Percentiles rank a stretch among this genome's conserved stretches.
Conservation (phyloP, 768 basidiomycete genomes). For the Mycena maculata region DNA sequence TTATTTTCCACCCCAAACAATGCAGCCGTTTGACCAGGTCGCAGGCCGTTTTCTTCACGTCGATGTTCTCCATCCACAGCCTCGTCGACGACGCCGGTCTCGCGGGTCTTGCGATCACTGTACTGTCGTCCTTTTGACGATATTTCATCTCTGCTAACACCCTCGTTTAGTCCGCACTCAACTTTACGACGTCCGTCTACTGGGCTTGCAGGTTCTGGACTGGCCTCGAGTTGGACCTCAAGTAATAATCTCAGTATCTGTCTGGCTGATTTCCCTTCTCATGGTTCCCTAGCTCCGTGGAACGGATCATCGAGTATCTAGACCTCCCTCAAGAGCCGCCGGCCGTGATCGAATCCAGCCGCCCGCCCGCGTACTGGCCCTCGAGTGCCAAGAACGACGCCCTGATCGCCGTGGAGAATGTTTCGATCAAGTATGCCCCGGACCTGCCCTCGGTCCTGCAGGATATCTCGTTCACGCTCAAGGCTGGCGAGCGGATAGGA, state of each 20-base stretch:
- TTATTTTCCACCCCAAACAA: not conserved
- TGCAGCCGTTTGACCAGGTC: not conserved
- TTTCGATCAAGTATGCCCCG: slow-evolving; percentile 85
- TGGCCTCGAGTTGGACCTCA: slow-evolving; percentile 66
- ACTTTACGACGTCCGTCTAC: slow-evolving; percentile 39
- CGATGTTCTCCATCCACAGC: slow-evolving; percentile 66
- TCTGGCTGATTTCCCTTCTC: not conserved
- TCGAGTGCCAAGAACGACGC: slow-evolving; percentile 70
- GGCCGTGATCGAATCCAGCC: slow-evolving; percentile 74
- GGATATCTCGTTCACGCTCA: slow-evolving; percentile 78
- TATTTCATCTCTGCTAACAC: not conserved
- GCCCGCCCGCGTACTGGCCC: slow-evolving; percentile 95
- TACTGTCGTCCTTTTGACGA: no score
- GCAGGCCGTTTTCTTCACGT: slow-evolving; percentile 64
- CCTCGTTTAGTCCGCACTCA: slow-evolving; percentile 46
- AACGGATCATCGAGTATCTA: slow-evolving; percentile 93
- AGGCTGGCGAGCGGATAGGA: slow-evolving; percentile 81
- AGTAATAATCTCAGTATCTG: slow-evolving; percentile 56
- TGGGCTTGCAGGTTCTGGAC: slow-evolving; percentile 42
- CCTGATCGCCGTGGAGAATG: slow-evolving; percentile 77
- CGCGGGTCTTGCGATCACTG: slow-evolving; percentile 68
- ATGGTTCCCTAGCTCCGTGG: slow-evolving; percentile 71
- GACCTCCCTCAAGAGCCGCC: slow-evolving; percentile 90
- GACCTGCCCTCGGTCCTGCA: slow-evolving; percentile 87
- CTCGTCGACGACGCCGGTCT: slow-evolving; percentile 54